Percentiles rank a stretch among this genome's conserved stretches.
These are phyloP conservation scores for Daldinia bambusicola DNA, from an alignment of 495 filamentous ascomycete species.

Conservation along the genomic window DNA sequence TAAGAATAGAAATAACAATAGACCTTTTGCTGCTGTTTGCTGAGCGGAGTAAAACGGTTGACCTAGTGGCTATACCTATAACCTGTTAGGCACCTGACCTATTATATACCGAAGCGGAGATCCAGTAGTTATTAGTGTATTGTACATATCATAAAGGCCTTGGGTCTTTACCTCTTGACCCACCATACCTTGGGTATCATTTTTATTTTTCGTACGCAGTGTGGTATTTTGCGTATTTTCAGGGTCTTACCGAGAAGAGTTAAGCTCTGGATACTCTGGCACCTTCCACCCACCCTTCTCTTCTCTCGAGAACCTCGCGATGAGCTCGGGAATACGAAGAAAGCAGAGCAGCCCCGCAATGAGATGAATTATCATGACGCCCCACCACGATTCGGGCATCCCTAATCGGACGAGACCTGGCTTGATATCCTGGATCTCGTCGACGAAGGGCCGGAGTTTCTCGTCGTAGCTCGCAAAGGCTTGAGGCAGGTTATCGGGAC, in stretches of 20 bases:
- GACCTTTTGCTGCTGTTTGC: neutral
- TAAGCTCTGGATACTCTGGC: conserved; percentile 26
- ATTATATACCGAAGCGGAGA: conserved; percentile 4
- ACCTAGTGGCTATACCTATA: neutral
- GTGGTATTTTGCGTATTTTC: neutral
- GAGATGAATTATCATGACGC: conserved; percentile 28
- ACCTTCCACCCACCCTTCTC: conserved; percentile 35
- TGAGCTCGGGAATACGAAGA: conserved; percentile 30
- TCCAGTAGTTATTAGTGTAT: neutral
- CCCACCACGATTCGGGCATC: conserved; percentile 33
- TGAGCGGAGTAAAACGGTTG: neutral
- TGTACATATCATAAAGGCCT: neutral
- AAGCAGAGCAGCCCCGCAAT: conserved; percentile 25
- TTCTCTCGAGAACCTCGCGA: conserved; percentile 29
- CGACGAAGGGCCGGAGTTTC: conserved; percentile 35
- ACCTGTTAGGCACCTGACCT: too few relatives aligned
- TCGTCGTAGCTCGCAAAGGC: conserved; percentile 38
- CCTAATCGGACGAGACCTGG: conserved; percentile 12
- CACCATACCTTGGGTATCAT: neutral
- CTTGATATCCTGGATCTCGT: conserved; percentile 30
- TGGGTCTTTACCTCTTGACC: neutral
- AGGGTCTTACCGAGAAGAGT: conserved; percentile 1
- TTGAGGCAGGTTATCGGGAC: conserved; percentile 20
- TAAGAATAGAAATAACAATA: neutral
- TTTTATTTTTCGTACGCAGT: neutral